phyloP scores from a whole-genome alignment of 1,284 basidiomycete genomes.

The Phylloboletellus chloephorus region DNA sequence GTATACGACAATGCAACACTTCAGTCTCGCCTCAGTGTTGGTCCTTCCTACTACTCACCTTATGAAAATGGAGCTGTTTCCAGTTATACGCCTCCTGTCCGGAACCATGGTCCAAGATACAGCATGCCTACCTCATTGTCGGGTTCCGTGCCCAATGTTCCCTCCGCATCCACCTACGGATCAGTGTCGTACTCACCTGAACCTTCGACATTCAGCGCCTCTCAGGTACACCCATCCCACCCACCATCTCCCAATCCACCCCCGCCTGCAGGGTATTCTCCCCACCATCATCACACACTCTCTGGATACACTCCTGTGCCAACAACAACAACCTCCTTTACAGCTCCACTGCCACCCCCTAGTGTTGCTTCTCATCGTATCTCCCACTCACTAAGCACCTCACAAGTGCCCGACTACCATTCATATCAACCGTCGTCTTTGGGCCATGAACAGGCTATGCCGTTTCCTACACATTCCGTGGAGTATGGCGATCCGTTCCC shows the following conservation, averaged over 20 bases:
- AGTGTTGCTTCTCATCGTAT: slow-evolving; percentile 19
- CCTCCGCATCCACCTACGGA: slow-evolving; percentile 25
- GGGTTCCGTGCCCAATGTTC: slow-evolving; percentile 51
- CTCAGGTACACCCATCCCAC: slow-evolving; percentile 35
- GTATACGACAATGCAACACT: slow-evolving; percentile 36
- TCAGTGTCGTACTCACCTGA: slow-evolving; percentile 41
- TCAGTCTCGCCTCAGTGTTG: slow-evolving; percentile 32
- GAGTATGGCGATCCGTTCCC: slow-evolving; percentile 21
- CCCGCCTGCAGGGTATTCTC: slow-evolving; percentile 17
- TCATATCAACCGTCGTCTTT: slow-evolving; percentile 21
- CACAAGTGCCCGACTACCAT: slow-evolving; percentile 25
- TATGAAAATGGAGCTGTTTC: slow-evolving; percentile 42
- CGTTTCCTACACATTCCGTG: slow-evolving; percentile 25
- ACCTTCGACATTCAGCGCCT: slow-evolving; percentile 41
- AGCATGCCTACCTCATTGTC: slow-evolving; percentile 62
- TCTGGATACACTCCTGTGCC: slow-evolving; percentile 16
- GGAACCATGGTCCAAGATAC: slow-evolving; percentile 51
- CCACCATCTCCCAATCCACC: slow-evolving; percentile 21
- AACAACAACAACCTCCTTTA: slow-evolving; percentile 11
- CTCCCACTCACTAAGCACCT: slow-evolving; percentile 23
- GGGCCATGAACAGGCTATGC: slow-evolving; percentile 20
- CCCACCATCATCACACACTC: slow-evolving; percentile 35
- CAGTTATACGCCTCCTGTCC: slow-evolving; percentile 34
- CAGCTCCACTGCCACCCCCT: slow-evolving; percentile 16
- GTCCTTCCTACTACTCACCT: slow-evolving; percentile 45